Percentiles rank a stretch among this genome's conserved stretches.
Evolutionary conservation across 164 flowering plant genomes (phyloP).

Genomic region (Echeveria elegans): DNA sequence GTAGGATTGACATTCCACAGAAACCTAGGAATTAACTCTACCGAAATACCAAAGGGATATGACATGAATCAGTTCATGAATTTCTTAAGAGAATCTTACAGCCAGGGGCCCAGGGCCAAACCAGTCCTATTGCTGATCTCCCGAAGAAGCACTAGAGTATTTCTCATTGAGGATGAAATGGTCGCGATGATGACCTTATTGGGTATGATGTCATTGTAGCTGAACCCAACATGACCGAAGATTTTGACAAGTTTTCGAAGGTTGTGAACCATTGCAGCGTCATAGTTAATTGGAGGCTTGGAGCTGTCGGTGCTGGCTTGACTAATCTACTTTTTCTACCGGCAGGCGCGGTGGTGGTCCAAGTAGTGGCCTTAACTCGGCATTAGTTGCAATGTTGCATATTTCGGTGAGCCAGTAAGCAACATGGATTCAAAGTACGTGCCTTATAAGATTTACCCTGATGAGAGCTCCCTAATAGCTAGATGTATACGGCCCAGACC

Average conservation of each 20-base stretch:
- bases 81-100: slow-evolving; percentile 23
- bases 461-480: slow-evolving; percentile 38
- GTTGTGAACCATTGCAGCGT: no score
- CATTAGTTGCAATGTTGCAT: no score
- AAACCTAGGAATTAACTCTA: slow-evolving; percentile 17
- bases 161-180: slow-evolving; percentile 31
- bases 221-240: slow-evolving; percentile 14
- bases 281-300: slow-evolving; percentile 28
- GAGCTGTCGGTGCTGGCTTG: slow-evolving; percentile 44
- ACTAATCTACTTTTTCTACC: slow-evolving; percentile 37
- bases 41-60: slow-evolving; percentile 20
- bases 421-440: slow-evolving; percentile 30
- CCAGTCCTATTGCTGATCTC: slow-evolving; percentile 23
- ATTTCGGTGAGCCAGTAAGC: no score
- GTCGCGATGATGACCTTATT: slow-evolving; percentile 20
- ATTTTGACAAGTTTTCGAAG: no score
- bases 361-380: slow-evolving; percentile 39
- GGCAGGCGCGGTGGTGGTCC: slow-evolving; percentile 39
- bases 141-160: slow-evolving; percentile 16
- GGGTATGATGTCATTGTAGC: slow-evolving; percentile 27
- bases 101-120: slow-evolving; percentile 6
- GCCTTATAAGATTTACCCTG: slow-evolving; percentile 29
- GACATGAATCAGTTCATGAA: slow-evolving; percentile 26
- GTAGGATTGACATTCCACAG: slow-evolving; percentile 31
- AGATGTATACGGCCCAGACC: slow-evolving; percentile 20